These are phyloP conservation scores for Paracoccidioides lutzii DNA, from an alignment of 2,329 filamentous ascomycete genomes.

Conservation along the genomic window DNA sequence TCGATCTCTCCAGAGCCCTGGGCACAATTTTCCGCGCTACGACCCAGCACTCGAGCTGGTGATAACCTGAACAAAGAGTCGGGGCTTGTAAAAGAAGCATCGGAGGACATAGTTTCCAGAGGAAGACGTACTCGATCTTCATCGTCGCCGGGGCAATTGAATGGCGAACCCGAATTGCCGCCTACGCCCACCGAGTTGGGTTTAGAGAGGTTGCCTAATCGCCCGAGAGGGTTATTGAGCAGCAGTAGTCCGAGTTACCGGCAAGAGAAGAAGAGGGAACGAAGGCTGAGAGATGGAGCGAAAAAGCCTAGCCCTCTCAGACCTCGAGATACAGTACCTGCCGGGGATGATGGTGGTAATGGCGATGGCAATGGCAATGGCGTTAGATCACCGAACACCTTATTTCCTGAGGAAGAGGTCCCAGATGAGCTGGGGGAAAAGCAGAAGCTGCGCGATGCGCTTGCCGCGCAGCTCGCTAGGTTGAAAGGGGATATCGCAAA, in stretches of 20 bases:
- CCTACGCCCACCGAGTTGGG: slow-evolving; percentile 32
- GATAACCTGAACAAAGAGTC: not conserved
- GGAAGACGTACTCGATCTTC: not conserved
- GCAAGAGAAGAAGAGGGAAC: slow-evolving; percentile 17
- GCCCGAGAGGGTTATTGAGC: slow-evolving; percentile 15
- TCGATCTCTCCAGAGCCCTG: not conserved
- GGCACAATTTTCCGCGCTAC: not conserved
- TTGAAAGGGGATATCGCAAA: slow-evolving; percentile 48
- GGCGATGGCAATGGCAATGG: not conserved
- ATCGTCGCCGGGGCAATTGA: slow-evolving; percentile 11
- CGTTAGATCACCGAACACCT: not conserved
- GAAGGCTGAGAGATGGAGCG: slow-evolving; percentile 13
- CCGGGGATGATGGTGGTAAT: slow-evolving; percentile 7
- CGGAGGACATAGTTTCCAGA: slow-evolving; percentile 5
- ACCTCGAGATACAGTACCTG: slow-evolving; percentile 12
- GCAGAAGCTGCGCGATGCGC: slow-evolving; percentile 39
- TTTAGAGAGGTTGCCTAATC: slow-evolving; percentile 23
- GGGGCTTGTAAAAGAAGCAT: not conserved
- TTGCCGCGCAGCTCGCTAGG: slow-evolving; percentile 43
- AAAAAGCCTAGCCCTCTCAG: slow-evolving; percentile 22
- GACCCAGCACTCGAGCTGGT: not conserved
- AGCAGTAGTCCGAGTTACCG: slow-evolving; percentile 28
- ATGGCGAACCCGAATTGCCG: slow-evolving; percentile 52
- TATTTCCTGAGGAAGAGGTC: slow-evolving; percentile 9
- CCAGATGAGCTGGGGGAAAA: slow-evolving; percentile 30